Conservation (phyloP, 2,329 filamentous ascomycete species). For the Cordyceps cateniannulata region DNA sequence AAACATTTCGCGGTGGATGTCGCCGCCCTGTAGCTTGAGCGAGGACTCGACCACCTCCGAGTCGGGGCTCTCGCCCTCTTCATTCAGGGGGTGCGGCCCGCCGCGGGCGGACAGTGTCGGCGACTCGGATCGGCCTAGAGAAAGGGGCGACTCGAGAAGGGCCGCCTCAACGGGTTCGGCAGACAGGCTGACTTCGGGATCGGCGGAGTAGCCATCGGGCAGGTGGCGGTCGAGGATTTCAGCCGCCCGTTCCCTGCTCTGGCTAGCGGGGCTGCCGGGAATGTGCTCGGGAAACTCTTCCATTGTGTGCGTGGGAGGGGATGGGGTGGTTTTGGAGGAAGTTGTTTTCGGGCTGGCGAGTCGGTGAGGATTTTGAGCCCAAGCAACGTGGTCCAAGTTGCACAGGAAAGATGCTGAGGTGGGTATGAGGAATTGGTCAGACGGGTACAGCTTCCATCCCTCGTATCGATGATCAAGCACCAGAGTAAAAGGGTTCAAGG, state of each 20-base stretch:
- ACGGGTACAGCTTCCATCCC: background rate
- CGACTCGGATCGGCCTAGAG: background rate
- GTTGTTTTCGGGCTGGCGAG: background rate
- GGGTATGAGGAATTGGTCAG: background rate
- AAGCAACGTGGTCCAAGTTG: background rate
- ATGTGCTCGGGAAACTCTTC: conserved; percentile 20
- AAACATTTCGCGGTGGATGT: conserved; percentile 74
- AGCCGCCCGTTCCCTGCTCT: conserved; percentile 26
- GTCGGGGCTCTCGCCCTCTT: conserved; percentile 32
- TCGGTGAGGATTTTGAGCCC: background rate
- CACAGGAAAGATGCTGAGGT: background rate
- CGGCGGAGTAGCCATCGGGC: conserved; percentile 34
- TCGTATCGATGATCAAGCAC: background rate
- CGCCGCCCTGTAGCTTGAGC: conserved; percentile 65
- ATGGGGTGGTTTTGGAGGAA: background rate
- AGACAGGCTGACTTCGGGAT: conserved; percentile 29
- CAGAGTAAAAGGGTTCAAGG: background rate
- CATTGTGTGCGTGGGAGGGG: conserved; percentile 18
- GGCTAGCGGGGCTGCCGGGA: conserved; percentile 22
- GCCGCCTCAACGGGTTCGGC: conserved; percentile 15
- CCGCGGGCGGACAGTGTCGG: conserved; percentile 13
- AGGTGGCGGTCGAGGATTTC: conserved; percentile 32
- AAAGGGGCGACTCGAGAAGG: conserved; percentile 13
- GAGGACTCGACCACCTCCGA: conserved; percentile 46
- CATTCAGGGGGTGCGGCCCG: conserved; percentile 16